Conservation (phyloP, 2,329 filamentous ascomycete species). For the Conoideocrella luteorostrata region DNA sequence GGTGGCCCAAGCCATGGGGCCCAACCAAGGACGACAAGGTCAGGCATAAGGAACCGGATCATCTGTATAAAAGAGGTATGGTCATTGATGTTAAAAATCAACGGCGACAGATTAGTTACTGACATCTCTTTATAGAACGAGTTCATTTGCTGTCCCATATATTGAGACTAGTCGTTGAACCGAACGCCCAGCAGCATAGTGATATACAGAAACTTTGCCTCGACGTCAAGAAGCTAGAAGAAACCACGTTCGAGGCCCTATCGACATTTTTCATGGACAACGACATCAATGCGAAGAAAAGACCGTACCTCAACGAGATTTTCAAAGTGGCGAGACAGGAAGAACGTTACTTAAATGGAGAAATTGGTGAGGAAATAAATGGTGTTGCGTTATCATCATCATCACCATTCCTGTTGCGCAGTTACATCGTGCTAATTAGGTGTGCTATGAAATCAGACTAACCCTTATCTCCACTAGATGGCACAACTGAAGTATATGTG, state of each 20-base stretch:
- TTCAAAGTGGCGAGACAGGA: slow-evolving; percentile 54
- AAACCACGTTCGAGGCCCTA: slow-evolving; percentile 51
- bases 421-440: too few species aligned
- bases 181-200: slow-evolving; percentile 40
- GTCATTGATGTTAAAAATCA: background rate
- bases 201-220: slow-evolving; percentile 48
- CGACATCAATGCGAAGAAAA: slow-evolving; percentile 49
- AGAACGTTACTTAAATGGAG: slow-evolving; percentile 48
- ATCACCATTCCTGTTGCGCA: too few species aligned
- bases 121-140: slow-evolving; percentile 40
- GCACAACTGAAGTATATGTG: slow-evolving; percentile 39
- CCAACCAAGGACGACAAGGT: slow-evolving; percentile 46
- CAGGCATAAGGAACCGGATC: slow-evolving; percentile 67
- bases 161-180: slow-evolving; percentile 49
- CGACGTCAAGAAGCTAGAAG: slow-evolving; percentile 50
- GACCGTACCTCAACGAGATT: slow-evolving; percentile 50
- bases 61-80: slow-evolving; percentile 61
- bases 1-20: slow-evolving; percentile 58
- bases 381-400: background rate
- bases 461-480: slow-evolving; percentile 32
- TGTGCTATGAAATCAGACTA: slow-evolving; percentile 7
- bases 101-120: too few species aligned
- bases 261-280: slow-evolving; percentile 53
- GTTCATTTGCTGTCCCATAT: slow-evolving; percentile 55
- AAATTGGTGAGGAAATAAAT: slow-evolving; percentile 56